Base-by-base conservation (phyloP, 2,329 filamentous ascomycete species). In the Fonsecaea pugnacius region DNA sequence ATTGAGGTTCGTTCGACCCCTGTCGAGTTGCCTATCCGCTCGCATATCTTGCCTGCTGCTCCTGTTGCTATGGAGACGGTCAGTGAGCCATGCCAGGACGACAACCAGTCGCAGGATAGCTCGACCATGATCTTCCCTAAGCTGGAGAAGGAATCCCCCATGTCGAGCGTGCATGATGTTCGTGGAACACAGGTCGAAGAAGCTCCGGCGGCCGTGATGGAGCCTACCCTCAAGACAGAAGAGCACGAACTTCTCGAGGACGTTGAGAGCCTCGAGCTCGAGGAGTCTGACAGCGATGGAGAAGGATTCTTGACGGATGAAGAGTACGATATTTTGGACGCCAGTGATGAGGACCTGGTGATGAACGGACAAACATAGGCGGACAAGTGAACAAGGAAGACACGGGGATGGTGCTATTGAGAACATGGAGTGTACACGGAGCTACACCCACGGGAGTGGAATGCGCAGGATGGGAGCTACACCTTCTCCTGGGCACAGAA, bases 301-400 rank as follows among this genome's bases (percentile, higher is more conserved):
- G 87, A 90, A 65, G 91, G 89, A 12, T 97, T 96, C 83, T 80
- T 96, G 82, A 98, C 95, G 0, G 95, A 99, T 69, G 95, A 98
- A 77, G 95, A 99, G 79, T 99, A 98, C 76, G 95, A 99, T 73
- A 93, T 98, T 70, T 87, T 98, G 52, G 92, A 97, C 79, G 94
- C 92, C 50, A 96, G 91, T 64, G 94, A 98, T 70, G 91, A 96
- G 76, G 94, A 98, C 75, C 89, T 85, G 70, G 76, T 87, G 58
- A 83, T 84, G 67, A 86, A 86, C 58, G 66, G 68, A 52, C 69
- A 70, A 32, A 71, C 68, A 35, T 63, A 68, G 36, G 40, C 40
- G 16, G 43, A 27, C 55, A 70, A 70, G 63, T 69, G 62, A 63
- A 21, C 14, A 21, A n/a, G 14, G 32, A 18, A n/a, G 43, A 30